phyloP scores from a whole-genome alignment of 23 red algal species.

The Gracilaria caudata region DNA sequence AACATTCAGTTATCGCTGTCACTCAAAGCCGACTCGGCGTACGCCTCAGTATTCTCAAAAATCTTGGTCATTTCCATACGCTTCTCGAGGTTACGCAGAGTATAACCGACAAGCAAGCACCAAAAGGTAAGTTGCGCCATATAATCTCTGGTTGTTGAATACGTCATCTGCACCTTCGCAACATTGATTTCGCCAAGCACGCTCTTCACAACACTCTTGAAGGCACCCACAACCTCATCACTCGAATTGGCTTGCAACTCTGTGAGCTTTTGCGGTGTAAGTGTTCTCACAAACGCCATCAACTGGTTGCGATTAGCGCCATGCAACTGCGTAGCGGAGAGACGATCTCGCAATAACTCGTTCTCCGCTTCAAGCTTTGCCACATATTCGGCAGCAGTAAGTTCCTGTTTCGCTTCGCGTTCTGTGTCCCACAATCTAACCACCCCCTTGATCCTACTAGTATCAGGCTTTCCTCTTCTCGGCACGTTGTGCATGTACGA shows the following conservation, averaged over 20 bases:
- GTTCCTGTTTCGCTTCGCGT: constrained; percentile 42
- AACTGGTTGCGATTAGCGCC: constrained; percentile 50
- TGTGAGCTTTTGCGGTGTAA: constrained; percentile 37
- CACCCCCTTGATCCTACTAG: constrained; percentile 14
- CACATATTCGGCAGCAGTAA: constrained; percentile 44
- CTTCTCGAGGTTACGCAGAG: constrained; percentile 71
- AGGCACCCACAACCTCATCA: constrained; percentile 34
- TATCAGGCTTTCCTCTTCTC: constrained; percentile 37
- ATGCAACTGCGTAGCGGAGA: constrained; percentile 33
- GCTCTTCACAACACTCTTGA: constrained; percentile 46
- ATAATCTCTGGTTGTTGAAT: constrained; percentile 66
- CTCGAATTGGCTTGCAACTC: constrained; percentile 47
- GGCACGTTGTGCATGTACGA: neutral
- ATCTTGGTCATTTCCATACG: constrained; percentile 69
- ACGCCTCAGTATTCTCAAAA: constrained; percentile 50
- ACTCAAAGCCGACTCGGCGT: constrained; percentile 7
- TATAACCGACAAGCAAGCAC: constrained; percentile 70
- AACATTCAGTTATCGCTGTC: neutral
- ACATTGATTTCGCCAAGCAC: constrained; percentile 52
- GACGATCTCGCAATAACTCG: constrained; percentile 55
- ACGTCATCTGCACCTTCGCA: constrained; percentile 52
- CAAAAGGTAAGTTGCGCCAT: constrained; percentile 60
- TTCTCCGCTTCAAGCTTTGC: constrained; percentile 70
- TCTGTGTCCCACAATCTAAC: constrained; percentile 66
- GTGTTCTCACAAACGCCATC: constrained; percentile 57